Percentiles rank a stretch among this genome's conserved stretches.
These are phyloP conservation scores for Neurospora sp. DNA, from an alignment of 2,329 filamentous ascomycete genomes.

Conservation along the genomic window DNA sequence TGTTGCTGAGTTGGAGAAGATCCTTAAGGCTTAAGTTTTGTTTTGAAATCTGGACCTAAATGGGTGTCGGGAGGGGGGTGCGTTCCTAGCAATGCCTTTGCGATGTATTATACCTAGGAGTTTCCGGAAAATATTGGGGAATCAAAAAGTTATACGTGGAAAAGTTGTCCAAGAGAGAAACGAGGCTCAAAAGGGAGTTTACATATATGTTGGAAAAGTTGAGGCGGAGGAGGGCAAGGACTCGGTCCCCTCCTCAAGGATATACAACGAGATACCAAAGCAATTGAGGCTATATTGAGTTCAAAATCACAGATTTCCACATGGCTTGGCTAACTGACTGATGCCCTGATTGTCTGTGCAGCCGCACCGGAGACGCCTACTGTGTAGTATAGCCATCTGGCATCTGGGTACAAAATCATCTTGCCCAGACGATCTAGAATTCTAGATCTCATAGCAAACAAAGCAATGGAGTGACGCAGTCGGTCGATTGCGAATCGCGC, in stretches of 20 bases:
- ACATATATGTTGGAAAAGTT: background rate
- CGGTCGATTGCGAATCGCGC: background rate
- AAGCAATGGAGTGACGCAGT: background rate
- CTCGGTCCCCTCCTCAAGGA: background rate
- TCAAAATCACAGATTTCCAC: background rate
- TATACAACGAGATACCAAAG: background rate
- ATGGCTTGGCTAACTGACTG: background rate
- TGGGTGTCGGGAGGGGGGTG: background rate
- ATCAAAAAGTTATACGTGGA: background rate
- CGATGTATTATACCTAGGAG: background rate
- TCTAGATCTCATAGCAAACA: background rate
- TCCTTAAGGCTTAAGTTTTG: slow-evolving; percentile 40
- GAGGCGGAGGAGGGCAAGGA: background rate
- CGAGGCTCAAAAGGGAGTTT: background rate
- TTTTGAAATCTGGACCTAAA: background rate
- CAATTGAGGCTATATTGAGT: background rate
- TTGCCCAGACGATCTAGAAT: background rate
- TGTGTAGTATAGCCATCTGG: background rate
- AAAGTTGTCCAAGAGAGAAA: background rate
- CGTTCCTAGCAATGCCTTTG: background rate
- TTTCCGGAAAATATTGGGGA: background rate
- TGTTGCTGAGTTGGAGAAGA: slow-evolving; percentile 59
- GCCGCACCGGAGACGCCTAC: background rate
- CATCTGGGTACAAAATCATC: background rate
- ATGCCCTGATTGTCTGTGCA: background rate